phyloP scores from a whole-genome alignment of 345 rosid genomes.

The Kernera saxatilis region DNA sequence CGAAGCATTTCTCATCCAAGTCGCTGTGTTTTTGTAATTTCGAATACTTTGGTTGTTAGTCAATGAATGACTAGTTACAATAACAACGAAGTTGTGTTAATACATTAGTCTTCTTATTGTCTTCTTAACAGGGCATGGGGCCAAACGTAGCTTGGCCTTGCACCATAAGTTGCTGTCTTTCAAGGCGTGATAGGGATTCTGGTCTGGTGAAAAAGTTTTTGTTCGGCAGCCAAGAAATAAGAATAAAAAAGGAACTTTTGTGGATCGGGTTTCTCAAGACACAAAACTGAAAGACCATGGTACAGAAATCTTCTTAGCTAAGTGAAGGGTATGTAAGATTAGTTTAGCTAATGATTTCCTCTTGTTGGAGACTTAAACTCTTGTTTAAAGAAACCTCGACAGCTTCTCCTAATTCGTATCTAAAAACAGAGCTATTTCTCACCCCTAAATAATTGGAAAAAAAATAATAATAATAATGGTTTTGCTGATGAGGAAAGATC shows the following conservation, averaged over 20 bases:
- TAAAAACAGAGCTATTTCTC: neutral
- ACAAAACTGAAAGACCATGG: neutral
- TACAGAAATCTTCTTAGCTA: conserved; percentile 5
- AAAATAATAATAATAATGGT: neutral
- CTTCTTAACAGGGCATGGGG: conserved; percentile 30
- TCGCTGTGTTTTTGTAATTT: neutral
- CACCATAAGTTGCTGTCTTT: neutral
- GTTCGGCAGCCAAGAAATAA: conserved; percentile 4
- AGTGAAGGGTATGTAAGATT: conserved; percentile 22
- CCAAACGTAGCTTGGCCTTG: conserved; percentile 23
- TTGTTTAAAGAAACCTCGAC: conserved; percentile 11
- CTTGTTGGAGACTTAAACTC: conserved; percentile 13
- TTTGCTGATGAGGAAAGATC: conserved; percentile 5
- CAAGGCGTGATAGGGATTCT: conserved; percentile 9
- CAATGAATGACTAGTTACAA: neutral
- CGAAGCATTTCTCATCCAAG: neutral
- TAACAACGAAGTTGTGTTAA: neutral
- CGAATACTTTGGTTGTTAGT: conserved; percentile 8
- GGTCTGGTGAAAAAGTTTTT: conserved; percentile 6
- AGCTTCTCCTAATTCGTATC: neutral
- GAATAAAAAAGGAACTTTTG: neutral
- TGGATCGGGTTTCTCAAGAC: neutral
- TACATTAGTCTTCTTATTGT: conserved; percentile 2
- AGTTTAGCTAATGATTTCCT: conserved; percentile 20
- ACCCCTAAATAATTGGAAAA: neutral